Percentiles rank a stretch among this genome's conserved stretches.
These are phyloP conservation scores for Chamaecyparis obtusa DNA, from an alignment of 75 land plant species.

Conservation along the genomic window DNA sequence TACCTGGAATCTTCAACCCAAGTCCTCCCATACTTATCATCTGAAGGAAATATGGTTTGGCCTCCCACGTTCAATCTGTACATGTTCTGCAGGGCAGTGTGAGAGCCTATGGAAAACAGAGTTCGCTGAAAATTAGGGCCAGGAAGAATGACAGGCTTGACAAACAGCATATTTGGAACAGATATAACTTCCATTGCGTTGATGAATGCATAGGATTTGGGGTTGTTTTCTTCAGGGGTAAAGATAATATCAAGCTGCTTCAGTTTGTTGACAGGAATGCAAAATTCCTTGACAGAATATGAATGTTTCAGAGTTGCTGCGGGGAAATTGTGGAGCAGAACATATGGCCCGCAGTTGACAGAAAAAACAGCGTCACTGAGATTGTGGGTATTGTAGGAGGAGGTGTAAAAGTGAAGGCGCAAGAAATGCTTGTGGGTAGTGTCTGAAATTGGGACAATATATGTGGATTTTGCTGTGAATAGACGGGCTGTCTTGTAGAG, in stretches of 20 bases:
- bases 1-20: slow-evolving; percentile 11
- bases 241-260: not conserved
- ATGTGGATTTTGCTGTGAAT: not conserved
- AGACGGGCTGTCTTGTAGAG: not conserved
- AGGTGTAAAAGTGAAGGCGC: not conserved
- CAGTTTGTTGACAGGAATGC: not conserved
- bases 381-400: not conserved
- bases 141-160: not conserved
- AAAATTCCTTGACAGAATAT: not conserved
- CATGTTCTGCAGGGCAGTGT: slow-evolving; percentile 56
- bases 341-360: not conserved
- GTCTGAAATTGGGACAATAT: not conserved
- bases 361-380: not conserved
- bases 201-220: slow-evolving; percentile 53
- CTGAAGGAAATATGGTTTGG: slow-evolving; percentile 31
- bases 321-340: not conserved
- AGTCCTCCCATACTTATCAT: slow-evolving; percentile 27
- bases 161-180: slow-evolving; percentile 36
- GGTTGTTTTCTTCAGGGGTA: not conserved
- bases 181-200: slow-evolving; percentile 83
- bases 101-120: not conserved
- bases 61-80: slow-evolving; percentile 87
- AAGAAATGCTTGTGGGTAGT: not conserved
- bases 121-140: not conserved
- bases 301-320: not conserved